Conservation (phyloP, 768 basidiomycete genomes). For the Sistotremastrum suecicum region DNA sequence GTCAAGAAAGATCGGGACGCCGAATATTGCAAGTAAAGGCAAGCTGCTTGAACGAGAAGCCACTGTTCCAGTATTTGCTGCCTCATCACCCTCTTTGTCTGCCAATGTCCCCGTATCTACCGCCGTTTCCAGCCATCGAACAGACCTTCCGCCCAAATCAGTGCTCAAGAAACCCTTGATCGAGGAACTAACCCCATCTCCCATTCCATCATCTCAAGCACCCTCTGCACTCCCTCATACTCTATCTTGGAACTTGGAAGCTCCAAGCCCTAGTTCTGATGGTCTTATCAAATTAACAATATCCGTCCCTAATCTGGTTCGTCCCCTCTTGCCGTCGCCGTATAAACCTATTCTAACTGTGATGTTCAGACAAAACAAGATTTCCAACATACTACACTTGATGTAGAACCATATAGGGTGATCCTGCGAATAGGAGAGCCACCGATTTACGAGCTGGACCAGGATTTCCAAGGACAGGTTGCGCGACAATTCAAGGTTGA, state of each 20-base stretch:
- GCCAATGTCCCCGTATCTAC: too few species aligned
- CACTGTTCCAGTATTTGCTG: background rate
- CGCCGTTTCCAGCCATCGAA: too few species aligned
- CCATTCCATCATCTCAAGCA: too few species aligned
- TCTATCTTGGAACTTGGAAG: too few species aligned
- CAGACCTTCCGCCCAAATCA: too few species aligned
- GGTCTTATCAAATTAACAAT: constrained; percentile 34
- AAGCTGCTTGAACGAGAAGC: constrained; percentile 20
- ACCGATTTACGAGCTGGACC: constrained; percentile 32
- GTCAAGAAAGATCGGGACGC: constrained; percentile 55
- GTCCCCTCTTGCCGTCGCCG: constrained; percentile 15
- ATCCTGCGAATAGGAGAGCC: constrained; percentile 31
- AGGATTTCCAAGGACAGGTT: constrained; percentile 26
- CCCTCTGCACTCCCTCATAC: too few species aligned
- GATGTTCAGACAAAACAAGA: constrained; percentile 29
- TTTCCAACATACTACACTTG: constrained; percentile 37
- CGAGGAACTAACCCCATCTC: constrained; percentile 21
- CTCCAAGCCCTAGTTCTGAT: background rate
- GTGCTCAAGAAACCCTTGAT: constrained; percentile 25
- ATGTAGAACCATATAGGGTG: constrained; percentile 50
- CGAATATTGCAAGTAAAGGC: constrained; percentile 73
- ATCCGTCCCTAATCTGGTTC: constrained; percentile 41
- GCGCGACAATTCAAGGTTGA: constrained; percentile 44
- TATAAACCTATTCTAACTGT: background rate
- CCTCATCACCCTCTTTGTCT: too few species aligned